Evolutionary conservation across 2,329 filamentous ascomycete species (phyloP), one percentile per base, ranked within the genome.

Genomic region (Trichoderma atrobrunneum): DNA sequence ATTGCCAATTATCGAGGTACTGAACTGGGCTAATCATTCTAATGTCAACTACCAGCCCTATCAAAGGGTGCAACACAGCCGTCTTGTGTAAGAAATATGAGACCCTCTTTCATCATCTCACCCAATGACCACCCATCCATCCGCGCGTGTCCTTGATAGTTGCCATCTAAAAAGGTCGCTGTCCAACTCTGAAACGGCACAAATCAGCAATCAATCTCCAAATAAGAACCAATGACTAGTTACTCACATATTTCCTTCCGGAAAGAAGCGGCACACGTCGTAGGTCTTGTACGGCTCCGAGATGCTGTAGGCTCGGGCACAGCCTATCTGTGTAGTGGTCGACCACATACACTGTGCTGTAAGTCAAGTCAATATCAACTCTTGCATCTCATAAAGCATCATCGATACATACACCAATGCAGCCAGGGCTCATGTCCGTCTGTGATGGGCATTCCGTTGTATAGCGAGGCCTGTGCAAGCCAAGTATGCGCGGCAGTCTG

Each of bases 281-380:
- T 77, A 81, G 67, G 78, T 75, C 70, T 79, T 80, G 76, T 78
- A 81, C 5, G 79, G 74, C n/a, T 78, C 75, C 11, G 76, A 77
- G 61, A 79, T 76, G 72, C 77, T 76, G 62, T 76, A 81, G 7
- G 80, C 78, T 30, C 76, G 77, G 16, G 78, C 80, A 59, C 80
- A 82, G 30, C 80, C 81, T 21, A 82, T 77, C 7, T 79, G 74
- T 4, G 78, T 80, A 3, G 79, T 77, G 7, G 72, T 72, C 10
- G 78, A 79, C 81, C 80, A 82, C 78, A 82, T 79, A 36, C 78
- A 80, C 72, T 82, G 81, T 30, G 81, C 81, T 82, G 54, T 16
- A 36, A 48, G 51, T 36, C 28, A 28, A 6, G 12, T 71, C 18
- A 65, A 36, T 10, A 60, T n/a, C 21, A 5, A 26, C 30, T 16